Percentiles rank a stretch among this genome's conserved stretches.
Conservation (phyloP, 1,284 basidiomycete species). For the Xanthoconium separans region DNA sequence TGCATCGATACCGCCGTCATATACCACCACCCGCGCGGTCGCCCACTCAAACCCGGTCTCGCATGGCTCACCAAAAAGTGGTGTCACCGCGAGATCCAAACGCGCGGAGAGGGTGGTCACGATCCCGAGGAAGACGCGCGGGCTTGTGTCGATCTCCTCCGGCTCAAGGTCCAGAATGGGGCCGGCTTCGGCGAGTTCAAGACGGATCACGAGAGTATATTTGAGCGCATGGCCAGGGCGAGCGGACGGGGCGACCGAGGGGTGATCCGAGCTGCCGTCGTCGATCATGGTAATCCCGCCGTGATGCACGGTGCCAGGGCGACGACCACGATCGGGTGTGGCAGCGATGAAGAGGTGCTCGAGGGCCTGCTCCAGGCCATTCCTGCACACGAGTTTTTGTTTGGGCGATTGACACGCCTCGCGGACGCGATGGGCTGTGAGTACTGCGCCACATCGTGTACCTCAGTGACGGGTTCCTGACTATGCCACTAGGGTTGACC, state of each 20-base stretch:
- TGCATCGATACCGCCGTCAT: slow-evolving; percentile 89
- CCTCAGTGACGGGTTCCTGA: not conserved
- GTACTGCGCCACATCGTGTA: slow-evolving; percentile 29
- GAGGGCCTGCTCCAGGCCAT: slow-evolving; percentile 61
- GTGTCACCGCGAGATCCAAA: slow-evolving; percentile 85
- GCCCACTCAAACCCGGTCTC: slow-evolving; percentile 87
- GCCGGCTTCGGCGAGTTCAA: slow-evolving; percentile 85
- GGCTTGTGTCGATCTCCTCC: slow-evolving; percentile 80
- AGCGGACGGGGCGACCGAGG: slow-evolving; percentile 43
- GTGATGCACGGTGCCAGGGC: slow-evolving; percentile 84
- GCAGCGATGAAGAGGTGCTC: slow-evolving; percentile 73
- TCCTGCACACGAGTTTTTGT: slow-evolving; percentile 73
- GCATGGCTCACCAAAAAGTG: slow-evolving; percentile 93
- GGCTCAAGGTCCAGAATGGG: slow-evolving; percentile 76
- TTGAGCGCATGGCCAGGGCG: slow-evolving; percentile 73
- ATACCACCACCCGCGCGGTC: slow-evolving; percentile 87
- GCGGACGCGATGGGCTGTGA: slow-evolving; percentile 77
- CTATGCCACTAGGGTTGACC: slow-evolving; percentile 50
- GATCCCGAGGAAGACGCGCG: slow-evolving; percentile 91
- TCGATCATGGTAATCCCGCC: slow-evolving; percentile 81
- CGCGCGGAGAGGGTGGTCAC: slow-evolving; percentile 74
- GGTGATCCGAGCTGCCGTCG: slow-evolving; percentile 61
- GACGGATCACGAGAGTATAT: slow-evolving; percentile 66
- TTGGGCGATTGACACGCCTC: slow-evolving; percentile 78
- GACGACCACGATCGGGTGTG: slow-evolving; percentile 69